Evolutionary conservation across 2,329 filamentous ascomycete species (phyloP), one percentile per base, ranked within the genome.

Genomic region (Cytospora leucostoma): DNA sequence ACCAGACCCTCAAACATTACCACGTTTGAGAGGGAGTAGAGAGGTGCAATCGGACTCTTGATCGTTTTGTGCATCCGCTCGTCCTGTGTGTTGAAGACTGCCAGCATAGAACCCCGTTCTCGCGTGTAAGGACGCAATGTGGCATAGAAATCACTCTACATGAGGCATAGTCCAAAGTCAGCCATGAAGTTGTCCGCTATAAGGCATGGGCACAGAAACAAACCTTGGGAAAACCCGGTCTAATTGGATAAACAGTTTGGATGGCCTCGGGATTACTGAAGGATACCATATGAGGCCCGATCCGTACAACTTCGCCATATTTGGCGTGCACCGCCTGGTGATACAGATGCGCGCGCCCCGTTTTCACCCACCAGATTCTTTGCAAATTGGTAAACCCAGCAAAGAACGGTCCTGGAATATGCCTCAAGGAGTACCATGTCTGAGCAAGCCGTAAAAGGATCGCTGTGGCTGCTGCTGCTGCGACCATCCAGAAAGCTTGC

Each of bases 271-370:
- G 79, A 1, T 78, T 79, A 0, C 77, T 69, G 34, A 83, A 70
- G 0, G 79, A 80, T 4, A 83, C 74, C 69, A 82, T 80, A 67
- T 80, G 73, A 6, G 80, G 80, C 1, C 75, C 78, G 53, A 82
- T 78, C n/a, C 81, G 78, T 58, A 83, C 79, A 4, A 83, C 68
- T 12, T 78, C 78, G 4, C 80, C 79, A 67, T 82, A 80, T 65
- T 74, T 75, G 15, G 70, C 68, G 70, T 82, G 80, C 2, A 82
- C 32, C 1, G 59, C 40, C 27, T 27, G 27, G 27, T 27, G 27
- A 27, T 27, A 27, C 27, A 27, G 67, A 33, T 67, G 56, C 12
- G 27, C 27, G 27, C 27, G 27, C 27, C 27, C 27, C 27, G 27
- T 27, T 27, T 27, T 27, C 27, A 27, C 27, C 27, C 27, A 27